A percentile compares a stretch with the other conserved stretches of the same genome.
Evolutionary conservation across 1,284 basidiomycete species (phyloP).

Genomic region (Boletellus sp.): DNA sequence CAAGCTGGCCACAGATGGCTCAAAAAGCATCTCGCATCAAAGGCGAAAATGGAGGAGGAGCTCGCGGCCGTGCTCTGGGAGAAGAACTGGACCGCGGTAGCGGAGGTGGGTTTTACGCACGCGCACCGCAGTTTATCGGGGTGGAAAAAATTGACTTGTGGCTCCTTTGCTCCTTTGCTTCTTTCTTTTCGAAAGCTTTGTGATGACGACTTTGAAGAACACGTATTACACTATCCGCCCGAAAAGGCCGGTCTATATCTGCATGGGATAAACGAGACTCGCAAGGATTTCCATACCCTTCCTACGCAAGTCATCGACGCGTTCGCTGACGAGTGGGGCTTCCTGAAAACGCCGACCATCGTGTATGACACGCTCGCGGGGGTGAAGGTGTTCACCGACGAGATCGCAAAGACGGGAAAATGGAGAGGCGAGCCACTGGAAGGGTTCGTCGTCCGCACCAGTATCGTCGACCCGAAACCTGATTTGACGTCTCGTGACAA

Average conservation of each 20-base stretch:
- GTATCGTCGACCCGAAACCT: constrained; percentile 44
- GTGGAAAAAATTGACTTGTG: too few relatives aligned
- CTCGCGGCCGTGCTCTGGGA: constrained; percentile 79
- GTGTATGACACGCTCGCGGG: constrained; percentile 61
- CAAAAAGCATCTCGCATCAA: constrained; percentile 61
- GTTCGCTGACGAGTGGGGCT: constrained; percentile 90
- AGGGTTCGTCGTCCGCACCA: constrained; percentile 92
- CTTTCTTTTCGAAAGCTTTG: constrained; percentile 62
- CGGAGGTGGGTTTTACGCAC: constrained; percentile 66
- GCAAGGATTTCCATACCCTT: constrained; percentile 73
- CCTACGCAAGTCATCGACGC: constrained; percentile 66
- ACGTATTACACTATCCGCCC: constrained; percentile 82
- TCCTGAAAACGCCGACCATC: constrained; percentile 69
- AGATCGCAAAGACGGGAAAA: constrained; percentile 63
- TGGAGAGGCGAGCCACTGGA: constrained; percentile 90
- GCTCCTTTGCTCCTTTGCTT: too few relatives aligned
- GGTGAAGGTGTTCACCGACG: constrained; percentile 72
- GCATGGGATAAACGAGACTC: constrained; percentile 84
- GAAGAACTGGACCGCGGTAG: constrained; percentile 85
- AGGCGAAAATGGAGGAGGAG: constrained; percentile 67
- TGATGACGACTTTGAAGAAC: constrained; percentile 97
- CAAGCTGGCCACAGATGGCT: constrained; percentile 85
- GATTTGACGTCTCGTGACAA: constrained; percentile 30
- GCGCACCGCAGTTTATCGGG: neutral
- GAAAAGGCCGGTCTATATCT: constrained; percentile 90